phyloP scores from a whole-genome alignment of 139 green algal genomes.

The Zygnema circumcarinatum region DNA sequence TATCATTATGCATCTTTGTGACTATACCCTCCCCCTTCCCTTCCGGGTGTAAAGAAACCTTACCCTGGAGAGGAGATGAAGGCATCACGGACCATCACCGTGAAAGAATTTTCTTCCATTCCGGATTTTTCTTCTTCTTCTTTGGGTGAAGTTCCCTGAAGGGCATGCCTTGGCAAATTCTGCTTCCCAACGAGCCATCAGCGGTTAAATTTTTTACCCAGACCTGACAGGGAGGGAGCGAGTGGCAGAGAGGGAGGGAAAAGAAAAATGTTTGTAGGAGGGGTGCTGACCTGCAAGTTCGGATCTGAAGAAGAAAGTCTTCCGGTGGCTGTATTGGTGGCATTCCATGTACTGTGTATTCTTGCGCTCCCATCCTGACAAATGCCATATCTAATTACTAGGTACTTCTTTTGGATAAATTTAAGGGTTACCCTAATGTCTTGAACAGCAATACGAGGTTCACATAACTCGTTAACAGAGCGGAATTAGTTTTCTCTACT shows the following conservation, averaged over 20 bases:
- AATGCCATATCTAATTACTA: constrained; percentile 11
- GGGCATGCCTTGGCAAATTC: constrained; percentile 12
- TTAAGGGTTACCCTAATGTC: no score
- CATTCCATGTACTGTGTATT: constrained; percentile 35
- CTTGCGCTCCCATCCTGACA: constrained; percentile 32
- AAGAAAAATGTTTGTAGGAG: no score
- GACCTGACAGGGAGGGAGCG: background rate
- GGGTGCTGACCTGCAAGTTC: constrained; percentile 49
- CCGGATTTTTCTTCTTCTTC: constrained; percentile 28
- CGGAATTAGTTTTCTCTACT: no score
- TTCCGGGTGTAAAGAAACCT: constrained; percentile 19
- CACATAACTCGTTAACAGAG: no score
- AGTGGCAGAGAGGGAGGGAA: no score
- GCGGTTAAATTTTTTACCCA: background rate
- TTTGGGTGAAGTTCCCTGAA: background rate
- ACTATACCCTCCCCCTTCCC: no score
- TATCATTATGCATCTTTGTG: no score
- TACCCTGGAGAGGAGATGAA: constrained; percentile 17
- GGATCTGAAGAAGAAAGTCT: constrained; percentile 31
- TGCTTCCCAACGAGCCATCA: background rate
- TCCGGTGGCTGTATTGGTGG: constrained; percentile 31
- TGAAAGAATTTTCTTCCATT: background rate
- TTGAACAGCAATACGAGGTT: no score
- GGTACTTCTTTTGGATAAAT: background rate
- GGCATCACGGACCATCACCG: constrained; percentile 27